Percentiles rank a stretch among this genome's conserved stretches.
phyloP scores from a whole-genome alignment of 2,329 filamentous ascomycete species.

The Epichloe sp. region DNA sequence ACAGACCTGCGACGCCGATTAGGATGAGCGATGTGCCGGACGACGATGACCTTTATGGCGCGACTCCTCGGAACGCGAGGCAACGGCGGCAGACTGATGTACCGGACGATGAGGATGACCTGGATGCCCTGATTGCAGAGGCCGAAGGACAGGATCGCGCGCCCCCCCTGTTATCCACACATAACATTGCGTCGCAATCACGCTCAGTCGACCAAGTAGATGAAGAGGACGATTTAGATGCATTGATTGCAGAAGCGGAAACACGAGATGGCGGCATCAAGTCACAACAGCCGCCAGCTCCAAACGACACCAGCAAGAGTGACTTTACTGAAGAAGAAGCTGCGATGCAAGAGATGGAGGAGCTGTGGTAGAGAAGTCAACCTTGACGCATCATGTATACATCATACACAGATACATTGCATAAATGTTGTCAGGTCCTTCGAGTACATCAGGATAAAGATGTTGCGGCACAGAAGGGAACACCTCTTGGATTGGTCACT shows the following conservation, averaged over 20 bases:
- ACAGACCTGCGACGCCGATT: slow-evolving; percentile 14
- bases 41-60: slow-evolving; percentile 42
- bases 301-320: slow-evolving; percentile 9
- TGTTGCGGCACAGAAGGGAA: no score
- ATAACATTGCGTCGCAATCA: background rate
- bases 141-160: slow-evolving; percentile 19
- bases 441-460: no score
- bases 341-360: slow-evolving; percentile 52
- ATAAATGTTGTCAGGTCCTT: background rate
- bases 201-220: background rate
- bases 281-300: slow-evolving; percentile 4
- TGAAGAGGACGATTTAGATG: slow-evolving; percentile 35
- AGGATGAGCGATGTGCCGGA: slow-evolving; percentile 16
- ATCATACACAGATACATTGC: background rate
- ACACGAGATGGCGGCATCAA: slow-evolving; percentile 6
- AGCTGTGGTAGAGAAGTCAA: slow-evolving; percentile 23
- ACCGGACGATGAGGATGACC: slow-evolving; percentile 35
- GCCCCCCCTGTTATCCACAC: no score
- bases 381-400: background rate
- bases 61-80: slow-evolving; percentile 28
- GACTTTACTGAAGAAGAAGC: slow-evolving; percentile 51
- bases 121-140: slow-evolving; percentile 42
- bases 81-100: slow-evolving; percentile 8
- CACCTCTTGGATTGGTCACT: no score
- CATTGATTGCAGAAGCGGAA: slow-evolving; percentile 38